Evolutionary conservation across 371 early-diverging fungal species (phyloP), one percentile per base, ranked within the genome.

Genomic region (Apophysomyces sp.): DNA sequence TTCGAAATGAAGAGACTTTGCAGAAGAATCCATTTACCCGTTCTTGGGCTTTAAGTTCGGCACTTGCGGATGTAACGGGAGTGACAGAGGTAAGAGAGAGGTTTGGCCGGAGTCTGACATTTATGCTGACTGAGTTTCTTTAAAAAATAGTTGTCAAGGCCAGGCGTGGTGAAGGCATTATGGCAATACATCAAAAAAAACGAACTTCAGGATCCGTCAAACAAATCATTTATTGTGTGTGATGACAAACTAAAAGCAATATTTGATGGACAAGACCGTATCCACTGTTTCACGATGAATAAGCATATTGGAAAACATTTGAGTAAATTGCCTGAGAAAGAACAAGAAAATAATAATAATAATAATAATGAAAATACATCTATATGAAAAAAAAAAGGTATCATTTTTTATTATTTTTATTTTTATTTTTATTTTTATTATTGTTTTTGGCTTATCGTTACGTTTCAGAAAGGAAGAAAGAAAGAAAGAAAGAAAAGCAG

Each of bases 131-230:
- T 18, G 9, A 4, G 4, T 0, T 44, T 44, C n/a, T 44, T 16
- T 0, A 6, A 21, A 26, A 31, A 18, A 16, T 58, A 76, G 77
- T 52, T 80, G 9, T 68, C 79, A 32, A 40, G 80, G 24, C 69
- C 77, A 12, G 63, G 63, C 40, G 78, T 83, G 12, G 80, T 80
- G 28, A 84, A 82, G 52, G 44, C 63, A 12, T 30, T 81, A 6
- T 81, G 82, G 83, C 60, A 32, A n/a, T 76, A 83, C 57, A 80
- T 81, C 63, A 81, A 81, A 54, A 67, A 66, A 24, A 51, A 81
- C 39, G 57, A 72, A 11, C 51, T 81, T 21, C 82, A 81, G 54
- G 83, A 83, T 66, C 81, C 81, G 2, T 34, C 53, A 1, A 74
- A 80, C 55, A 66, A 71, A 34, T 53, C 78, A 29, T 61, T 39